Base-by-base conservation (phyloP, 1,139 yeast species). In the Hansenula anomala region DNA sequence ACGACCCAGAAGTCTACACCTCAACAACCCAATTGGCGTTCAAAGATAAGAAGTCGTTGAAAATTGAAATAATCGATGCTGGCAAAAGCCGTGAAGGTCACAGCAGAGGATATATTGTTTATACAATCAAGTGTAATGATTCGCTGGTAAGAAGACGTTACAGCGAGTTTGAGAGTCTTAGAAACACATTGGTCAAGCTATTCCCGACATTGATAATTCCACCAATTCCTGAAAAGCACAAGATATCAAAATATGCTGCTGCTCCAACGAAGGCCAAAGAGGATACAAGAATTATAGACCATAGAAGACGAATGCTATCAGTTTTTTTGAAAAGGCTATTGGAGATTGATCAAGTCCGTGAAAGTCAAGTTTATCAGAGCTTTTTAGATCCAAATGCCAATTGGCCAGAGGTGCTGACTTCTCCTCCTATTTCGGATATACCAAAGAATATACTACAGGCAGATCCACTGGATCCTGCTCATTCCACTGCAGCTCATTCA, bases 181-280 rank as follows among this genome's bases (percentile, higher is more conserved):
- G 95, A 42, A 80, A 73, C 19, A 71, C 80, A 12, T 66, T 88
- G 19, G 67, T 78, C 6, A 76, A 79, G 51, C 64, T 83, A 23
- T 85, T 81, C 52, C 95, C 96, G 4, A 74, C 88, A n/a, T 56
- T 79, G n/a, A 73, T 88, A 11, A 76, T 88, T n/a, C 96, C 96
- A 3, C 96, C 96, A 2, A 87, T 88, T 28, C 96, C 96, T 0
- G 95, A 87, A 43, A 88, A 88, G 59, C 94, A 87, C 53, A 61
- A 76, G 33, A 57, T 73, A 52, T 49, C 71, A 12, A 71, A 67
- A 43, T 70, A 71, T 43, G 75, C 77, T 4, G 63, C 69, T 4
- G 68, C 73, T 10, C 74, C 77, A 13, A 63, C 77, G 4, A 69
- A 63, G 44, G 75, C 75, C 7, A 69, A 69, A 41, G 76, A 70